Percentiles rank a stretch among this genome's conserved stretches.
Evolutionary conservation across 1,284 basidiomycete genomes (phyloP).

Genomic region (Trametes pubescens): DNA sequence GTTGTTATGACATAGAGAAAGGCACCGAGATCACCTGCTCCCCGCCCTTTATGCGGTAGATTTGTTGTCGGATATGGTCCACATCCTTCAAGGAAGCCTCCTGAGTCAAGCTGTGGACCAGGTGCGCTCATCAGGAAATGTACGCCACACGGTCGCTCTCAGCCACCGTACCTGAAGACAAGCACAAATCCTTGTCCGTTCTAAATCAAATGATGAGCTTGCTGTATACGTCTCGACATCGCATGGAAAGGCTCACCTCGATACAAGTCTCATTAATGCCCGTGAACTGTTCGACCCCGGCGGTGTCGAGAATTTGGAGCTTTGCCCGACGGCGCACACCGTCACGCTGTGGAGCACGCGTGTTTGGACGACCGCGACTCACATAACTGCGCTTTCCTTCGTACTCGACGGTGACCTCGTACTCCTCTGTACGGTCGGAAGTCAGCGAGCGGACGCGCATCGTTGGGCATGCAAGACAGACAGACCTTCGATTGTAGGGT

Average conservation of each 20-base stretch:
- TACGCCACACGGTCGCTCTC: neutral
- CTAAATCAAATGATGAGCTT: slow-evolving; percentile 43
- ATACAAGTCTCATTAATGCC: slow-evolving; percentile 83
- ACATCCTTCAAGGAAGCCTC: slow-evolving; percentile 81
- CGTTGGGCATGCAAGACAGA: neutral
- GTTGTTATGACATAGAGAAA: neutral
- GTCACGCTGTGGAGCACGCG: slow-evolving; percentile 15
- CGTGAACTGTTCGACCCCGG: slow-evolving; percentile 88
- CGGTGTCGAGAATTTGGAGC: slow-evolving; percentile 90
- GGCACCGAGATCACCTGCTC: slow-evolving; percentile 55
- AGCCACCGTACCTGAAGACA: slow-evolving; percentile 71
- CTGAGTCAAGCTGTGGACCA: slow-evolving; percentile 68
- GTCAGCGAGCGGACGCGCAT: slow-evolving; percentile 17
- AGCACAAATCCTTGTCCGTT: slow-evolving; percentile 81
- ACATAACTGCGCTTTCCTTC: slow-evolving; percentile 56
- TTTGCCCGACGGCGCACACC: slow-evolving; percentile 40
- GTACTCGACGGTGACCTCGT: slow-evolving; percentile 62
- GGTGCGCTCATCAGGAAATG: slow-evolving; percentile 2
- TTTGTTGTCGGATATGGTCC: slow-evolving; percentile 81
- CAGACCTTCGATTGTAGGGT: slow-evolving; percentile 84
- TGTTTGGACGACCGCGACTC: slow-evolving; percentile 27
- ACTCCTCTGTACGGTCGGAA: slow-evolving; percentile 59
- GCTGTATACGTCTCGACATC: neutral
- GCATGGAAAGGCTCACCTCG: slow-evolving; percentile 53
- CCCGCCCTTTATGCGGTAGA: slow-evolving; percentile 80